Conservation (phyloP, 345 rosid genomes). For the Mercurialis annua region DNA sequence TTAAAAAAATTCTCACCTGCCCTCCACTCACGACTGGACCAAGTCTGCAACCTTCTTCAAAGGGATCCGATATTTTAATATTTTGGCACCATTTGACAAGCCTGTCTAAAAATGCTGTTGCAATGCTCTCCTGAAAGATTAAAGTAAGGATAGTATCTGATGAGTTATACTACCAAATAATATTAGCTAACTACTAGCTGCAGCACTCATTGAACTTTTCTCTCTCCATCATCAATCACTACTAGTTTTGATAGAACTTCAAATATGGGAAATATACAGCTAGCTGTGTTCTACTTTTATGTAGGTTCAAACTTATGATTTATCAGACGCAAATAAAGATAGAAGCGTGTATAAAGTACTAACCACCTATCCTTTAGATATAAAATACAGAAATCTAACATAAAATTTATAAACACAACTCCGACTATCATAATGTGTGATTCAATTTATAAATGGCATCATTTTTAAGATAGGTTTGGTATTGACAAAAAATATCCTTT, state of each 20-base stretch:
- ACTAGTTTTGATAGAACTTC: conserved; percentile 1
- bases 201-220: neutral
- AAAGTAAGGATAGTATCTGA: conserved; percentile 1
- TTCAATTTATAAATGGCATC: too few relatives aligned
- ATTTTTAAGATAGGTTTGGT: too few relatives aligned
- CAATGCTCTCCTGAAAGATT: conserved; percentile 70
- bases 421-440: too few relatives aligned
- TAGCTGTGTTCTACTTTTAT: neutral
- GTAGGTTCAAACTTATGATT: too few relatives aligned
- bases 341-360: too few relatives aligned
- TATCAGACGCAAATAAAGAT: too few relatives aligned
- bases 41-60: conserved; percentile 90
- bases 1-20: conserved; percentile 50
- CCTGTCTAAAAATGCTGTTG: conserved; percentile 58
- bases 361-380: too few relatives aligned
- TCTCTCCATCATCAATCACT: neutral
- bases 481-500: neutral
- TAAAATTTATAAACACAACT: too few relatives aligned
- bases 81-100: conserved; percentile 77
- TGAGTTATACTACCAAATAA: conserved; percentile 4
- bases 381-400: too few relatives aligned
- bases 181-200: neutral
- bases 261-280: neutral
- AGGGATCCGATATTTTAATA: conserved; percentile 84
- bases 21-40: conserved; percentile 85